Evolutionary conservation across 148 eudicot species (phyloP).

Genomic region (Rhododendron ovatum): DNA sequence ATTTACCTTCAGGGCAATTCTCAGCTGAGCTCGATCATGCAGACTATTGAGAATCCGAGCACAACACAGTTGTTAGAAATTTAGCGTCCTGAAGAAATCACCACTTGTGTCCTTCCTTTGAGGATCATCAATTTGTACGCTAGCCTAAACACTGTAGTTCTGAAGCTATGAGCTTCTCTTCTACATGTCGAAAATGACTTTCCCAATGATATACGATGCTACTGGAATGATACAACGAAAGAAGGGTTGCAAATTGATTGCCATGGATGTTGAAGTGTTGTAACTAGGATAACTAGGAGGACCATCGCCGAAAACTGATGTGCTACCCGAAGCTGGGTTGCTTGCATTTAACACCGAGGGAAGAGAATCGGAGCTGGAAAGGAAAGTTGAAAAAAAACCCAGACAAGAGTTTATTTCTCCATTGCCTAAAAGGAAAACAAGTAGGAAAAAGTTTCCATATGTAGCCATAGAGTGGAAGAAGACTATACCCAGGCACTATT

Average conservation of each 20-base stretch:
- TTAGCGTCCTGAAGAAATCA: neutral
- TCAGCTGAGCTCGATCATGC: neutral
- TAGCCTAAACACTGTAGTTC: neutral
- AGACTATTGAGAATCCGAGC: neutral
- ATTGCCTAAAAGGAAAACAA: neutral
- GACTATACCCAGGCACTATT: constrained; percentile 32
- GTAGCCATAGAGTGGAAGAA: neutral
- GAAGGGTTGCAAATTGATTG: constrained; percentile 36
- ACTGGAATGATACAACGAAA: constrained; percentile 25
- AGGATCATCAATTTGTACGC: constrained; percentile 3
- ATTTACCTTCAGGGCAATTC: neutral
- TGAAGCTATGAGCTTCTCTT: constrained; percentile 18
- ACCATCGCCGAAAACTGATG: constrained; percentile 37
- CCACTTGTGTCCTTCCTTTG: neutral
- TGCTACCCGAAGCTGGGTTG: constrained; percentile 33
- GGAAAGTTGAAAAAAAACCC: neutral
- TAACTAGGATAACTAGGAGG: constrained; percentile 37
- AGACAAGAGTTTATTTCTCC: neutral
- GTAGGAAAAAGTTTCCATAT: neutral
- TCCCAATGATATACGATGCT: constrained; percentile 27
- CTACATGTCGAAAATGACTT: constrained; percentile 28
- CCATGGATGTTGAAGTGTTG: constrained; percentile 37
- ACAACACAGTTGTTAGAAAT: neutral
- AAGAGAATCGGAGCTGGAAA: constrained; percentile 44
- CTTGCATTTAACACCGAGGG: constrained; percentile 42